Base-by-base conservation (phyloP, 1,139 yeast species). In the Arxiozyma slooffiae region DNA sequence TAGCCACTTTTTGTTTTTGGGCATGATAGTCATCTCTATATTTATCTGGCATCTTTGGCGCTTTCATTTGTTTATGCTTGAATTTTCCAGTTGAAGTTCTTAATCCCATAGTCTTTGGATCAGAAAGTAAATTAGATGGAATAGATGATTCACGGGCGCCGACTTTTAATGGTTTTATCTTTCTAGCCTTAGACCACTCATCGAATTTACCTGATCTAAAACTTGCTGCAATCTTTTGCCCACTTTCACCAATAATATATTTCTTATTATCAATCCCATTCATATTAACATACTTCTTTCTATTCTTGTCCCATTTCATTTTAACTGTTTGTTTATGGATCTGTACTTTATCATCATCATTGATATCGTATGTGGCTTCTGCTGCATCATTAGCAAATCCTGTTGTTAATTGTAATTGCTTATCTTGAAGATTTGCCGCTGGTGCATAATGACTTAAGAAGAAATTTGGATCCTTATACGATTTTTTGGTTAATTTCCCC, bases 361-460 rank as follows among this genome's bases (percentile, higher is more conserved):
- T 82, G 58, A 94, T 73, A 66, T 90, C 97, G 67, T 89, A 90
- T 0, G 96, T 75, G 1, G 96, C 97, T 40, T 75, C 74, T 18
- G 82, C 79, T 0, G 96, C 97, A 53, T 82, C 95, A 55, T 82
- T 86, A 22, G 86, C 85, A 69, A 92, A 92, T 3, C 86, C 82
- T n/a, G 74, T 63, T 53, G 64, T 71, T 45, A 77, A 67, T 48
- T 78, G 71, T 46, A 83, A 74, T 59, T 94, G 97, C 60, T 86
- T 81, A 62, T 94, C 97, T 67, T 88, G 95, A 51, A 88, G 78
- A 24, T 80, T 81, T 20, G 81, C 75, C 0, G 82, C 78, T 20
- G 97, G 89, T 0, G 97, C 97, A 71, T 82, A 89, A 66, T 94
- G 97, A 51, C 95, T 82, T 69, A 94, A 74, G 71, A 82, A 94